phyloP scores from a whole-genome alignment of 179 eudicot species.

The Amaranthus tricolor region DNA sequence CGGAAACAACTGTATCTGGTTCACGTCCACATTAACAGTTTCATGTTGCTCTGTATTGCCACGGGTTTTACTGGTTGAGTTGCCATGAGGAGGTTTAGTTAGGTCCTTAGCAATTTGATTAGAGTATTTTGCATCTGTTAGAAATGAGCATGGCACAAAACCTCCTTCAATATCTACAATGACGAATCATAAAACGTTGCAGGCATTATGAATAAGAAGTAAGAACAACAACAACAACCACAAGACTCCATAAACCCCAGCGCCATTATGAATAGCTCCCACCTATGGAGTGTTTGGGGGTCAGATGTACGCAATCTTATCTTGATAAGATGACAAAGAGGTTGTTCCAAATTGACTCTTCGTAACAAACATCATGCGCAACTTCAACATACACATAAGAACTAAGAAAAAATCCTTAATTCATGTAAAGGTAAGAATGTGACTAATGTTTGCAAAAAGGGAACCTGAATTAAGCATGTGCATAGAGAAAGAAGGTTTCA shows the following conservation, averaged over 20 bases:
- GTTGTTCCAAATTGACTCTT: no score
- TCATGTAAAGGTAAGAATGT: neutral
- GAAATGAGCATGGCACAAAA: slow-evolving; percentile 14
- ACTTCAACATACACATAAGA: no score
- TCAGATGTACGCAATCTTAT: no score
- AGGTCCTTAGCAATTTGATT: slow-evolving; percentile 20
- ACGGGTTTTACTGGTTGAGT: slow-evolving; percentile 28
- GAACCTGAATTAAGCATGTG: slow-evolving; percentile 46
- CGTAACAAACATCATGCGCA: no score
- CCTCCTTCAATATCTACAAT: slow-evolving; percentile 31
- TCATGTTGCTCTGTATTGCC: slow-evolving; percentile 20
- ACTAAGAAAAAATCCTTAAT: no score
- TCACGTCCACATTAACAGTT: slow-evolving; percentile 35
- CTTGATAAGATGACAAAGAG: no score
- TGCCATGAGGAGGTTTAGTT: slow-evolving; percentile 28
- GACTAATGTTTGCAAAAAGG: neutral
- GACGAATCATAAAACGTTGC: neutral
- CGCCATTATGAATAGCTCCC: no score
- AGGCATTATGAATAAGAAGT: neutral
- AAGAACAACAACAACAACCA: no score
- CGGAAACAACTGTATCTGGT: slow-evolving; percentile 43
- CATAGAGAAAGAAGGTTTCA: slow-evolving; percentile 56
- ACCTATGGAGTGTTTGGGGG: no score
- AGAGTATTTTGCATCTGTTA: slow-evolving; percentile 10
- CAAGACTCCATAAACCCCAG: no score